A percentile compares a stretch with the other conserved stretches of the same genome.
phyloP scores from a whole-genome alignment of 2,329 filamentous ascomycete genomes.

The Fusarium nanum region DNA sequence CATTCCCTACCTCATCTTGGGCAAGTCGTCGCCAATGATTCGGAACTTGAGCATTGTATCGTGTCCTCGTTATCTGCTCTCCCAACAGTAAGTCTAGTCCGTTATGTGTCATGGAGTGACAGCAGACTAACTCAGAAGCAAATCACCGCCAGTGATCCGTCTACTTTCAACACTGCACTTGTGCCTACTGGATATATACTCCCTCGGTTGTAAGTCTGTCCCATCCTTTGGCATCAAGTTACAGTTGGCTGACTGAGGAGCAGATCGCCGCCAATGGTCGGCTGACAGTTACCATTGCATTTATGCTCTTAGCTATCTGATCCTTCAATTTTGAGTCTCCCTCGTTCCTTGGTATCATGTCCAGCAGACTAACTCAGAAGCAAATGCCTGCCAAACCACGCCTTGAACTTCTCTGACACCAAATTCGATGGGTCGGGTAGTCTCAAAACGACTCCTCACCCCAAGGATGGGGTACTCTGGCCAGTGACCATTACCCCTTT shows the following conservation, averaged over 20 bases:
- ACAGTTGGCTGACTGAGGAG: no score
- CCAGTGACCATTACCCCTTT: background rate
- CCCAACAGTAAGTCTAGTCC: background rate
- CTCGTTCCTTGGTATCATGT: accelerated
- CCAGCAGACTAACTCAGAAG: background rate
- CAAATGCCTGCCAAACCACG: accelerated
- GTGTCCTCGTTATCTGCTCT: background rate
- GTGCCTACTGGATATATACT: no score
- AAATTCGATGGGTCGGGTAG: background rate
- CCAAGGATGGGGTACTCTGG: background rate
- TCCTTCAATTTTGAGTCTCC: background rate
- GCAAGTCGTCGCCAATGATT: background rate
- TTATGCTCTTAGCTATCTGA: background rate
- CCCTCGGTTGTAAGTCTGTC: background rate
- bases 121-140: background rate
- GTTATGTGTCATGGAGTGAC: background rate
- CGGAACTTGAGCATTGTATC: no score
- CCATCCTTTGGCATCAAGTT: accelerated
- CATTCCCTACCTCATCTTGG: accelerated
- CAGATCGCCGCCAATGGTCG: no score
- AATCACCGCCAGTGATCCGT: background rate
- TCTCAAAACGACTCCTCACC: background rate
- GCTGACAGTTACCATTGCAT: no score
- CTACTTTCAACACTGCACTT: no score
- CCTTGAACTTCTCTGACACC: background rate